phyloP scores from a whole-genome alignment of 2,329 filamentous ascomycete genomes.

The Colletotrichum sp. region DNA sequence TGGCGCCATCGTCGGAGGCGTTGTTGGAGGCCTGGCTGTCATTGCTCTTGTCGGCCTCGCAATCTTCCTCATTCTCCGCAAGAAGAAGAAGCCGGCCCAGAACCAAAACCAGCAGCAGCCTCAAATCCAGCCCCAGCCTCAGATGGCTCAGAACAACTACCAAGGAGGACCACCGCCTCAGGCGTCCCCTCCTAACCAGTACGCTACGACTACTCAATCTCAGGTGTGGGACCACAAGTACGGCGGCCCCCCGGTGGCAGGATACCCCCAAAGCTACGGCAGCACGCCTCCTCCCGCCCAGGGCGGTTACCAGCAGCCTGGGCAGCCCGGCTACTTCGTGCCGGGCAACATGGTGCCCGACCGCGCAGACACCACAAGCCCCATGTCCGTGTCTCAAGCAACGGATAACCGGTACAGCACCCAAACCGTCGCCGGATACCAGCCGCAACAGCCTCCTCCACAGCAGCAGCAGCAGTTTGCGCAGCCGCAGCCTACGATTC shows the following conservation, averaged over 20 bases:
- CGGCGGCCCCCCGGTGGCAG: slow-evolving; percentile 9
- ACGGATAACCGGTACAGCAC: slow-evolving; percentile 16
- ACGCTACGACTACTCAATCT: neutral
- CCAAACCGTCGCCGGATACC: slow-evolving; percentile 17
- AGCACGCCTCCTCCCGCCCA: slow-evolving; percentile 23
- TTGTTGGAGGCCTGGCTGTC: slow-evolving; percentile 40
- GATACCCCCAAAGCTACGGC: slow-evolving; percentile 19
- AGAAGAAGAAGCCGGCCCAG: slow-evolving; percentile 28
- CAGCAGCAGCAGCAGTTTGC: slow-evolving; percentile 18
- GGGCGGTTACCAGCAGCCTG: slow-evolving; percentile 6
- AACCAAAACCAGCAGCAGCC: neutral
- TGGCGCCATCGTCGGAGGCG: slow-evolving; percentile 43
- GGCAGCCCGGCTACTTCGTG: slow-evolving; percentile 24
- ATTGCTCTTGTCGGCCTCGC: slow-evolving; percentile 33
- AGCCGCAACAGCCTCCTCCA: slow-evolving; percentile 21
- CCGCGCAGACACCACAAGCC: slow-evolving; percentile 19
- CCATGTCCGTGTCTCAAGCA: slow-evolving; percentile 9
- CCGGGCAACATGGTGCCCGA: slow-evolving; percentile 10
- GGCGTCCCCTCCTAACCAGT: neutral
- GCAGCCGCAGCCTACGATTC: slow-evolving; percentile 31
- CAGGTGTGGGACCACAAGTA: slow-evolving; percentile 33
- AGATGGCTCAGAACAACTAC: slow-evolving; percentile 7
- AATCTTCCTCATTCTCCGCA: slow-evolving; percentile 36
- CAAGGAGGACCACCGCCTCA: neutral
- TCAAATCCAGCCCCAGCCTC: slow-evolving; percentile 6